Conservation (phyloP, 1,284 basidiomycete genomes). For the Pseudozyma hubeiensis region DNA sequence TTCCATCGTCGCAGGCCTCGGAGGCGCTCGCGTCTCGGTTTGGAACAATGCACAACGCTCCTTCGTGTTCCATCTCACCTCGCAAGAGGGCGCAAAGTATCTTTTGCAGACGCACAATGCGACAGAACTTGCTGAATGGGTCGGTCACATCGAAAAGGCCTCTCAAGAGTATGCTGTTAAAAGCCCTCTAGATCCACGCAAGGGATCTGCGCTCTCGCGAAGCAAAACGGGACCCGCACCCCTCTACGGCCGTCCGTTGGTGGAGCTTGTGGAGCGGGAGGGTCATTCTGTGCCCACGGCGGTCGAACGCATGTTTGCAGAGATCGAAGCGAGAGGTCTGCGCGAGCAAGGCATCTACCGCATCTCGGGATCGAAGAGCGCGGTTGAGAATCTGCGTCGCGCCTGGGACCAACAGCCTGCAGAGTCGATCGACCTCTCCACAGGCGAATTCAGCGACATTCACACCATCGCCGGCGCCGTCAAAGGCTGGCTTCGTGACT, state of each 20-base stretch:
- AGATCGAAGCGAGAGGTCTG: constrained; percentile 65
- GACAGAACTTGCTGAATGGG: constrained; percentile 58
- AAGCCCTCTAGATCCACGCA: constrained; percentile 17
- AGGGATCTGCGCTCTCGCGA: constrained; percentile 12
- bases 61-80: constrained; percentile 62
- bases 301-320: constrained; percentile 65
- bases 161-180: constrained; percentile 39
- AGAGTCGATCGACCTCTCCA: constrained; percentile 51
- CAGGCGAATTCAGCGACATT: constrained; percentile 63
- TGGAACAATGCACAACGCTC: constrained; percentile 64
- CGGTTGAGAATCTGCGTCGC: constrained; percentile 57
- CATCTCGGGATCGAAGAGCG: constrained; percentile 64
- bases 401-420: constrained; percentile 53
- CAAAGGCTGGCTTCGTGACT: constrained; percentile 67
- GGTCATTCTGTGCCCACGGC: constrained; percentile 56
- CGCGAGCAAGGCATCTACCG: constrained; percentile 68
- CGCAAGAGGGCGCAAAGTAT: constrained; percentile 58
- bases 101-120: constrained; percentile 62
- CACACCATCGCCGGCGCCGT: constrained; percentile 65
- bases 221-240: constrained; percentile 25
- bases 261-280: constrained; percentile 53
- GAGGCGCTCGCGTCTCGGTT: constrained; percentile 53
- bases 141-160: constrained; percentile 48
- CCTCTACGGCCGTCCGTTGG: constrained; percentile 56
- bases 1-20: constrained; percentile 48